Percentiles rank a stretch among this genome's conserved stretches.
These are phyloP conservation scores for Dunaliella primolecta DNA, from an alignment of 139 green algal species.

Conservation along the genomic window DNA sequence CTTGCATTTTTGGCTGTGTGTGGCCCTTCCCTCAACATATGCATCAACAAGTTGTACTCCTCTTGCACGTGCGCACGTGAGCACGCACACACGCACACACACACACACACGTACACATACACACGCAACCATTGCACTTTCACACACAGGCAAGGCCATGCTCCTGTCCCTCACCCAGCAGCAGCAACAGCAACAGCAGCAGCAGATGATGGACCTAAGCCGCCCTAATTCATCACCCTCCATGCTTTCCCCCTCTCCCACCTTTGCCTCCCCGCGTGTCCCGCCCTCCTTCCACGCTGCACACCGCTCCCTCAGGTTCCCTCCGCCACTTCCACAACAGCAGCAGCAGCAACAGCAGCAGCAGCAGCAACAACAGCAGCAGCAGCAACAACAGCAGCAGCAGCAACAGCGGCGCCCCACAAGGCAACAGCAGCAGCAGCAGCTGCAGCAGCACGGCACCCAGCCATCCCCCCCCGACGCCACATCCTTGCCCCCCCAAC, in stretches of 20 bases:
- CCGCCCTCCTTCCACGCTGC: neutral
- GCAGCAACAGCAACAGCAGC: neutral
- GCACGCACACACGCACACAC: too few relatives aligned
- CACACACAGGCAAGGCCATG: conserved; percentile 19
- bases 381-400: neutral
- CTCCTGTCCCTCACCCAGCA: conserved; percentile 9
- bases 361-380: neutral
- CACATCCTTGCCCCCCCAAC: too few relatives aligned
- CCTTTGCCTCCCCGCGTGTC: neutral
- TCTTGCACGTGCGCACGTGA: neutral
- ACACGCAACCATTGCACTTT: too few relatives aligned
- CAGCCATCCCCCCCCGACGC: too few relatives aligned
- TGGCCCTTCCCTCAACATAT: too few relatives aligned
- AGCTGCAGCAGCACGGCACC: neutral
- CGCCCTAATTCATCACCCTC: neutral
- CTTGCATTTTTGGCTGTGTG: too few relatives aligned
- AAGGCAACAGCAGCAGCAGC: neutral
- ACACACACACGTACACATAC: too few relatives aligned
- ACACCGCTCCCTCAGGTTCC: neutral
- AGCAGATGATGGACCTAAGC: neutral
- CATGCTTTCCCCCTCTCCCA: neutral
- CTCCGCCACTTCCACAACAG: too few relatives aligned
- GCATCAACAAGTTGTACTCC: too few relatives aligned
- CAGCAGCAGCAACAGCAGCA: conserved; percentile 1
- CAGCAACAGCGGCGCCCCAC: neutral